A percentile compares a stretch with the other conserved stretches of the same genome.
phyloP scores from a whole-genome alignment of 208 protist genomes.

The Leishmania arabica region DNA sequence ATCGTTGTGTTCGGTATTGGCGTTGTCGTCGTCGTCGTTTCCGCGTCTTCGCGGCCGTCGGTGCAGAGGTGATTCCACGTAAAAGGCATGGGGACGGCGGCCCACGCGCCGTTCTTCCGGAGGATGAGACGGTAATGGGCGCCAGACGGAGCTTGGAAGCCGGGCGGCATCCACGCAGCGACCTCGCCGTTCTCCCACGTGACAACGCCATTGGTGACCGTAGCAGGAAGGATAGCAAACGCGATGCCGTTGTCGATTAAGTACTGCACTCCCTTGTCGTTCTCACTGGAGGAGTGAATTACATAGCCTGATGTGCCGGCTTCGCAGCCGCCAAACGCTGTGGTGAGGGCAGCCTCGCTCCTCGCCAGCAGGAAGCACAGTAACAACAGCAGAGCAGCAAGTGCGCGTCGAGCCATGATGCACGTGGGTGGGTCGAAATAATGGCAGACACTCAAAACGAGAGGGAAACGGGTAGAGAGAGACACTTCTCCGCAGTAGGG shows the following conservation, averaged over 20 bases:
- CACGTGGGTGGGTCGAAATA: background rate
- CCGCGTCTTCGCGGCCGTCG: slow-evolving; percentile 16
- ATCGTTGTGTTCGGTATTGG: slow-evolving; percentile 6
- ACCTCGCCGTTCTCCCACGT: slow-evolving; percentile 43
- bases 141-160: slow-evolving; percentile 17
- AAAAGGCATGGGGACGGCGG: slow-evolving; percentile 14
- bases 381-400: slow-evolving; percentile 15
- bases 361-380: slow-evolving; percentile 9
- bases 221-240: slow-evolving; percentile 42
- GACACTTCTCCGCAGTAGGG: background rate
- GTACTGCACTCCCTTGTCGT: slow-evolving; percentile 38
- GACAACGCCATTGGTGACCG: slow-evolving; percentile 25
- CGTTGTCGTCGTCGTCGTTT: slow-evolving; percentile 21
- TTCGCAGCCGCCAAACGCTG: slow-evolving; percentile 16
- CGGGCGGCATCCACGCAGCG: slow-evolving; percentile 34
- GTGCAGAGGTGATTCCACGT: slow-evolving; percentile 42
- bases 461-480: background rate
- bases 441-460: background rate
- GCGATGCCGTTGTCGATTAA: slow-evolving; percentile 25
- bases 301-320: slow-evolving; percentile 21
- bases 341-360: slow-evolving; percentile 16
- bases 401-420: background rate
- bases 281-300: slow-evolving; percentile 33
- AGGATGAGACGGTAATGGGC: slow-evolving; percentile 40
- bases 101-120: slow-evolving; percentile 40